Evolutionary conservation across 495 filamentous ascomycete genomes (phyloP).

Genomic region (Bombardia bombarda): DNA sequence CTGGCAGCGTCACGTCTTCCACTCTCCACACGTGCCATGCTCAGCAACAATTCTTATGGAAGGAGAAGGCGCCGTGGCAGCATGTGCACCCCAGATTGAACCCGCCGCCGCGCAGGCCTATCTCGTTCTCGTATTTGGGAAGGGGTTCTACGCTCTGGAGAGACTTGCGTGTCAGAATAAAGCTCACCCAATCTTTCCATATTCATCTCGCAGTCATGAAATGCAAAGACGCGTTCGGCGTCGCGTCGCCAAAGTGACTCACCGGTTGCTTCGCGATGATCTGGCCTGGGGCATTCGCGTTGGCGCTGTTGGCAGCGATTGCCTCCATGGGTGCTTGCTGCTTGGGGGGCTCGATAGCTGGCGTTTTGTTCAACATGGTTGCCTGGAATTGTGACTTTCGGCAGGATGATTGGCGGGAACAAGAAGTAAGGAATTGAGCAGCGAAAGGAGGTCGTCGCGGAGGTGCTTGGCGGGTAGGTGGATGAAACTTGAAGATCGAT

Average conservation of each 20-base stretch:
- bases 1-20: not conserved
- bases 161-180: not conserved
- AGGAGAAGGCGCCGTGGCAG: slow-evolving; percentile 12
- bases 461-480: too few species aligned
- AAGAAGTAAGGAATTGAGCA: too few species aligned
- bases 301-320: not conserved
- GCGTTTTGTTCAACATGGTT: too few species aligned
- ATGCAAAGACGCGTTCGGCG: too few species aligned
- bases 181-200: not conserved
- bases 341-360: slow-evolving; percentile 11
- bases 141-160: slow-evolving; percentile 7
- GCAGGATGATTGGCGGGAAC: too few species aligned
- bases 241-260: not conserved
- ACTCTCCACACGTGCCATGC: not conserved
- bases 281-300: not conserved
- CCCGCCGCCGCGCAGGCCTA: slow-evolving; percentile 11
- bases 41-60: not conserved
- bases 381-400: too few species aligned
- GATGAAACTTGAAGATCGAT: too few species aligned
- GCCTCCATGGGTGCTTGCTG: slow-evolving; percentile 22
- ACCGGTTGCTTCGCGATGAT: slow-evolving; percentile 11
- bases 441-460: too few species aligned
- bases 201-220: not conserved
- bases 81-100: slow-evolving; percentile 12
- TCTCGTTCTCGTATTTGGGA: slow-evolving; percentile 5